Base-by-base conservation (phyloP, 2,329 filamentous ascomycete genomes). In the Akanthomyces dipterigenus region DNA sequence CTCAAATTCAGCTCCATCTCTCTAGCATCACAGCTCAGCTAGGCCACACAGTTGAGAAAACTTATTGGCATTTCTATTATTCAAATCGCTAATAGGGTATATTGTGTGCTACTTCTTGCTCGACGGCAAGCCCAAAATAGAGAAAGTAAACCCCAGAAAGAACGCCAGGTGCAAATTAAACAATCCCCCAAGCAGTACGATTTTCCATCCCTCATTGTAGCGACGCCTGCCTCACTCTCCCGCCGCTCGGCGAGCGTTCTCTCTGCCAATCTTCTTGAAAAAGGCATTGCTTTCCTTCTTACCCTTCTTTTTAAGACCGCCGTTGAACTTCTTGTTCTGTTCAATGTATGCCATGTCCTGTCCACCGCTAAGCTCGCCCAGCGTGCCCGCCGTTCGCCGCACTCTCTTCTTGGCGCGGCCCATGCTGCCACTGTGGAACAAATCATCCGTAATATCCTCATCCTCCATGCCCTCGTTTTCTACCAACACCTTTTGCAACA, bases 291-390 rank as follows among this genome's bases (percentile, higher is more conserved):
- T 75, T 59, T 77, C 74, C 64, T 73, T 73, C 69, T 76, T 76
- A 43, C 64, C 67, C 66, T 72, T 73, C 66, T 74, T 75, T 65
- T 73, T 76, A 20, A 75, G 61, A 2, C 69, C 62, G 54, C 73
- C 71, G 70, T 90, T 91, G 65, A 82, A 80, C 67, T 82, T 86
- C 78, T 87, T 88, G 74, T 90, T 91, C 75, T 90, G 88, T 73
- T 93, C 90, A 61, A 91, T 86, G 72, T 93, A 98, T n/a, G 93
- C 93, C 95, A 99, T 98, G 71, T 96, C 91, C 71, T 96, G 90
- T 0, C 93, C 95, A 62, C 95, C 95, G 60, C 90, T 91, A 61
- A 97, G 81, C 67, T 96, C 93, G 55, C 88, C 88, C 60, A 99
- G 80, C 14, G 87, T 91, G 26, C 92, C 93, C 1, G 93, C 95